Evolutionary conservation across 2,329 filamentous ascomycete genomes (phyloP).

Genomic region (Cercospora citrullina): DNA sequence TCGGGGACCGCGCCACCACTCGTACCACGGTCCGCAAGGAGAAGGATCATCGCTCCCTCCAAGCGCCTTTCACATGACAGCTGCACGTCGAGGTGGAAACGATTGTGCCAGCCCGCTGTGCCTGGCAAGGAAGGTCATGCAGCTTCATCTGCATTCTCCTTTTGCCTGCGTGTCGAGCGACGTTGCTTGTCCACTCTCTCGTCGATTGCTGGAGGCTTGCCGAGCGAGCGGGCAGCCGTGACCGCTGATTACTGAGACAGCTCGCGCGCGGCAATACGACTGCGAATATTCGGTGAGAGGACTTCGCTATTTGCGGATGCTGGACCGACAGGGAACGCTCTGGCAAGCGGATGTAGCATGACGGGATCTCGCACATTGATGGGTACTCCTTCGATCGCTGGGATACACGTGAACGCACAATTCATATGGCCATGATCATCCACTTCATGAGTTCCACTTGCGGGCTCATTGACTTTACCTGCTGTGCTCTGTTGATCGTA

Average conservation of each 20-base stretch:
- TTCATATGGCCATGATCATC: not conserved
- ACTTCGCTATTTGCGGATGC: constrained; percentile 8
- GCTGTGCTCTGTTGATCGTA: not conserved
- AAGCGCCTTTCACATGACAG: not conserved
- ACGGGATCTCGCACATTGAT: not conserved
- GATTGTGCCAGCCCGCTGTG: not conserved
- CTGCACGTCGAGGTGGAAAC: not conserved
- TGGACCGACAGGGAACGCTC: not conserved
- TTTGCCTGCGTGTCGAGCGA: not conserved
- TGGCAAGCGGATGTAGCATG: not conserved
- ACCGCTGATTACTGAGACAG: not conserved
- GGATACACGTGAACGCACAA: not conserved
- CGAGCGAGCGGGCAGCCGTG: not conserved
- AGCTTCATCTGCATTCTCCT: not conserved
- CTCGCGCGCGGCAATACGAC: not conserved
- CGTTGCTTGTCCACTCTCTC: not conserved
- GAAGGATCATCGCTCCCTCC: not conserved
- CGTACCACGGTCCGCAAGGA: not conserved
- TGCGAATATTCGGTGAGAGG: constrained; percentile 45
- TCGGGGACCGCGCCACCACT: not conserved
- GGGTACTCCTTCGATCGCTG: not conserved
- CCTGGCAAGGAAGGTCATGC: not conserved
- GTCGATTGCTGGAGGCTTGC: not conserved
- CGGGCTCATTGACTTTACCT: not conserved
- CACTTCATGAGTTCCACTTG: not conserved